Conservation (phyloP, 75 land plant genomes). For the Selaginella moellendorffii region DNA sequence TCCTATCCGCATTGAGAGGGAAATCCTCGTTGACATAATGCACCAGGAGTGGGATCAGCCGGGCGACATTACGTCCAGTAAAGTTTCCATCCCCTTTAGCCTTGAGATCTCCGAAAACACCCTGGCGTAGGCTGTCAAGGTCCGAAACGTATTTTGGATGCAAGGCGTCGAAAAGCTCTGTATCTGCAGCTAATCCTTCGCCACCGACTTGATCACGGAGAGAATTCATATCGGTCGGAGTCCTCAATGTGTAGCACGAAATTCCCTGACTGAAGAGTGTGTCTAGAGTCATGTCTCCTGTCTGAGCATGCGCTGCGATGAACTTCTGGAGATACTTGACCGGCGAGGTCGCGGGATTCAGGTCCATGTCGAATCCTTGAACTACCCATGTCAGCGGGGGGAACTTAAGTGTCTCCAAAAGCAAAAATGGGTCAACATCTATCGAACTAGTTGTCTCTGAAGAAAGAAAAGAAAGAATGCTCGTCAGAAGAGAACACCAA, state of each 20-base stretch:
- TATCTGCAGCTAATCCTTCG: constrained; percentile 30
- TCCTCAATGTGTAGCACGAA: constrained; percentile 30
- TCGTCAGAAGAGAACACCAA: background rate
- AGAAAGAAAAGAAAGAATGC: constrained; percentile 1
- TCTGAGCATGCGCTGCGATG: constrained; percentile 30
- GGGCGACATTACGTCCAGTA: constrained; percentile 28
- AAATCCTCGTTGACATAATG: constrained; percentile 42
- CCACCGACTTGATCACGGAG: constrained; percentile 32
- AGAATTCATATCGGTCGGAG: constrained; percentile 34
- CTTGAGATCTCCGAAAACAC: constrained; percentile 26
- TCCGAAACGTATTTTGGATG: constrained; percentile 31
- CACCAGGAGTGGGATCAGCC: constrained; percentile 33
- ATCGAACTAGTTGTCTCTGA: constrained; percentile 13
- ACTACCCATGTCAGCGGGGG: constrained; percentile 43
- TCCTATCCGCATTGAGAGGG: constrained; percentile 34
- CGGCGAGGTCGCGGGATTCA: constrained; percentile 20
- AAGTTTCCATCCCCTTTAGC: constrained; percentile 32
- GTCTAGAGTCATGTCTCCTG: constrained; percentile 36
- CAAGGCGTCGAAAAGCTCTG: constrained; percentile 22
- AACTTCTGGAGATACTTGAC: constrained; percentile 30
- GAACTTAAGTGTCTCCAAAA: constrained; percentile 37
- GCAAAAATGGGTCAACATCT: constrained; percentile 26
- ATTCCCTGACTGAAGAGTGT: constrained; percentile 34
- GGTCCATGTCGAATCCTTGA: constrained; percentile 37
- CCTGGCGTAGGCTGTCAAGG: constrained; percentile 18